Conservation (phyloP, 129 eudicot species). For the Chrysanthemum lavandulifolium region DNA sequence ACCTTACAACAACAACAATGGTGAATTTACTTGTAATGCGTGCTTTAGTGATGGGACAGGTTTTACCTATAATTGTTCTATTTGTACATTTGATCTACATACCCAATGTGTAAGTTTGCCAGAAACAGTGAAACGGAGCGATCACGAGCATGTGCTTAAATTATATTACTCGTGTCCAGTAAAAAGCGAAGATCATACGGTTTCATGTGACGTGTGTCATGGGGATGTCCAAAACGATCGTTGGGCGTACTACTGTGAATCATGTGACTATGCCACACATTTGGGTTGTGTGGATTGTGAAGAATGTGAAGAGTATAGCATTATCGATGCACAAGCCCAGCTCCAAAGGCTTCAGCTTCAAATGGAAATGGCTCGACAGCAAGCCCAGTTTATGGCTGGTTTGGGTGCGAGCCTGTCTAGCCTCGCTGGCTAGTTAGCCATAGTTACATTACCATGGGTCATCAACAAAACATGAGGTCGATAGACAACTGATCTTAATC, state of each 20-base stretch:
- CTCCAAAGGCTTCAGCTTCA: conserved; percentile 39
- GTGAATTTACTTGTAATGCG: conserved; percentile 55
- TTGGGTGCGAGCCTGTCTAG: conserved; percentile 32
- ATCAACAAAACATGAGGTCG: neutral
- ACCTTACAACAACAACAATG: conserved; percentile 31
- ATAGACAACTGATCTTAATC: conserved; percentile 1
- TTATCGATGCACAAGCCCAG: conserved; percentile 28
- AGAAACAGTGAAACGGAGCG: conserved; percentile 41
- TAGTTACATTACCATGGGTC: neutral
- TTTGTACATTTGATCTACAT: conserved; percentile 66
- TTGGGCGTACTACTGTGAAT: conserved; percentile 57
- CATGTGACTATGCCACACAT: conserved; percentile 69
- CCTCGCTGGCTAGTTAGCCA: too few relatives aligned
- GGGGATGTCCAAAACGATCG: conserved; percentile 45
- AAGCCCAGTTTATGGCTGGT: conserved; percentile 34
- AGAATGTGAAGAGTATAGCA: conserved; percentile 20
- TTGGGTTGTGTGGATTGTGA: conserved; percentile 53
- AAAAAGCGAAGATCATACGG: conserved; percentile 18
- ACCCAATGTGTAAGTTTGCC: conserved; percentile 53
- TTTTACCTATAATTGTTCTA: conserved; percentile 53
- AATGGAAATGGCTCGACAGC: conserved; percentile 36
- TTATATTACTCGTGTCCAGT: conserved; percentile 48
- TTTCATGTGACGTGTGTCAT: conserved; percentile 54
- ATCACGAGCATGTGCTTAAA: conserved; percentile 52
- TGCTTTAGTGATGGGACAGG: conserved; percentile 54